phyloP scores from a whole-genome alignment of 2,329 filamentous ascomycete genomes.

The Ambrosiella xylebori region DNA sequence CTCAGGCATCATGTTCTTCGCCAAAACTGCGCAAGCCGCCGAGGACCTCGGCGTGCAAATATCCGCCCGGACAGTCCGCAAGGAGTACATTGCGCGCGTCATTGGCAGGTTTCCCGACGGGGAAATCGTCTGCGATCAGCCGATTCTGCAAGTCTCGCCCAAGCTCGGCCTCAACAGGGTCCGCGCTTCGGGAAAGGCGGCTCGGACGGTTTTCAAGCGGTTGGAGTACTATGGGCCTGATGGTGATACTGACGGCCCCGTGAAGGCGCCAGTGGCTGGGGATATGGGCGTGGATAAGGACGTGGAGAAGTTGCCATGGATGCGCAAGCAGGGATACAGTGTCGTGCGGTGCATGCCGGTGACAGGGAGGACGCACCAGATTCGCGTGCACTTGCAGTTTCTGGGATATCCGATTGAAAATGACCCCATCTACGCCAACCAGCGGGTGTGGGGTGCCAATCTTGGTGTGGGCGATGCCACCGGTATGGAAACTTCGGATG shows the following conservation, averaged over 20 bases:
- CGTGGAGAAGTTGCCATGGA: conserved; percentile 23
- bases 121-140: conserved; percentile 81
- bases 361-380: conserved; percentile 85
- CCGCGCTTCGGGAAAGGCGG: conserved; percentile 79
- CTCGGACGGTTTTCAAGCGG: conserved; percentile 78
- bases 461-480: conserved; percentile 54
- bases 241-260: conserved; percentile 14
- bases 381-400: conserved; percentile 87
- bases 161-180: conserved; percentile 89
- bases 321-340: conserved; percentile 63
- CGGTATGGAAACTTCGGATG: conserved; percentile 55
- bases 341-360: conserved; percentile 88
- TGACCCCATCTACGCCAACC: conserved; percentile 94
- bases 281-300: conserved; percentile 12
- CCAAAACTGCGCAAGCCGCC: conserved; percentile 66
- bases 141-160: conserved; percentile 83
- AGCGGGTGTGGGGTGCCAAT: conserved; percentile 70
- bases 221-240: conserved; percentile 71
- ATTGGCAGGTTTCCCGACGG: conserved; percentile 83
- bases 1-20: conserved; percentile 95
- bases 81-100: conserved; percentile 88
- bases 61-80: conserved; percentile 63
- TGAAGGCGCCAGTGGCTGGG: conserved; percentile 4
- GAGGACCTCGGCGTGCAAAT: conserved; percentile 64
- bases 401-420: conserved; percentile 91